phyloP scores from a whole-genome alignment of 352 stramenopile species.

The Phytophthora lateralis region DNA sequence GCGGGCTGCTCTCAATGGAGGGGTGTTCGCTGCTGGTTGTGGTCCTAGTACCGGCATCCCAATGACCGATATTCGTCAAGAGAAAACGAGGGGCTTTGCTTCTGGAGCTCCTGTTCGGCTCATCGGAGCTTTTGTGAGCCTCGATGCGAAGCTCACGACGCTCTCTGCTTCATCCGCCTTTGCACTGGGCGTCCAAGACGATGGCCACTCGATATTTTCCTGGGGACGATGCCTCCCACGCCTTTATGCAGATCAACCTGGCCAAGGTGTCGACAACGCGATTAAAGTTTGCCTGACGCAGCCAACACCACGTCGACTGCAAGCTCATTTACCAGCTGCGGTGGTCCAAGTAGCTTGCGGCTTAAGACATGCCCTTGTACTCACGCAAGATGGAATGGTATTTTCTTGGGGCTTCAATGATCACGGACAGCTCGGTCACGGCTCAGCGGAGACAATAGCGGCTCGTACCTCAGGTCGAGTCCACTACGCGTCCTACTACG shows the following conservation, averaged over 20 bases:
- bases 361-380: conserved; percentile 56
- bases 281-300: conserved; percentile 26
- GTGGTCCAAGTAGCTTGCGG: conserved; percentile 48
- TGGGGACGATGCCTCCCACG: conserved; percentile 65
- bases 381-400: conserved; percentile 61
- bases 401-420: conserved; percentile 83
- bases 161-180: conserved; percentile 55
- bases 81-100: conserved; percentile 6
- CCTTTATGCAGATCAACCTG: conserved; percentile 24
- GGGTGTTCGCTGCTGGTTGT: conserved; percentile 52
- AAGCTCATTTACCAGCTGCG: conserved; percentile 30
- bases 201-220: conserved; percentile 51
- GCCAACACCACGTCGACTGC: conserved; percentile 33
- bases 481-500: conserved; percentile 54
- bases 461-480: conserved; percentile 44
- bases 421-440: conserved; percentile 76
- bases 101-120: conserved; percentile 39
- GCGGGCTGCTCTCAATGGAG: conserved; percentile 58
- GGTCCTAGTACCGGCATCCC: conserved; percentile 42
- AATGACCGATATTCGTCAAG: conserved; percentile 3
- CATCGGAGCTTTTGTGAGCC: conserved; percentile 52
- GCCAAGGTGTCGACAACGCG: not conserved
- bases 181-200: conserved; percentile 45
- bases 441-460: conserved; percentile 46
- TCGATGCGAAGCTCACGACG: conserved; percentile 37